Base-by-base conservation (phyloP, 2,329 filamentous ascomycete species). In the Lojkania enalia region DNA sequence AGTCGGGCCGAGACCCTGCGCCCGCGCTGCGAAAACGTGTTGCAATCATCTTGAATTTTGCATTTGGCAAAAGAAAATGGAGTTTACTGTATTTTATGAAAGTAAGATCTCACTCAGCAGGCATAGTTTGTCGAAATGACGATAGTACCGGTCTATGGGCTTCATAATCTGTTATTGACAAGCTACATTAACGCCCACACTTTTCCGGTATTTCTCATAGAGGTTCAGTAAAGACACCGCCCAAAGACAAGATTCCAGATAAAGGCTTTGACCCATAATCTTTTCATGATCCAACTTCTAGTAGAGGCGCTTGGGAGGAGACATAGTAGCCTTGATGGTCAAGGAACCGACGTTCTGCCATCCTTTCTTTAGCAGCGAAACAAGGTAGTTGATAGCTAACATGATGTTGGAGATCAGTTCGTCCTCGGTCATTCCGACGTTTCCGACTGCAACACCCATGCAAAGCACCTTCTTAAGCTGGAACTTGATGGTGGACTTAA, bases 401-500 rank as follows among this genome's bases (percentile, higher is more conserved):
- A 99, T 99, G 80, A 97, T 91, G 87, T 99, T 99, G 74, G 84
- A 88, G 65, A 99, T 86, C 64, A 99, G 81, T 83, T 96, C 89
- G 72, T 99, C 94, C 80, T 90, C 81, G 60, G 83, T 87, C 94
- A 99, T 99, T 70, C 86, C 90, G 69, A 99, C 94, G 79, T 99
- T 96, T 74, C 94, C 94, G 72, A 99, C 89, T 67, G 94, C 94
- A 74, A 97, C 92, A 87, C 92, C 94, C 85, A 99, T 91, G 85
- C 94, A 99, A 67, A 99, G 85, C 76, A 99, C 94, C 89, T 99
- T 99, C 90, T 99, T 99, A 72, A 99, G 84, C 85, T 99, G 67
- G 88, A 99, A 99, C 87, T 99, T 99, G 87, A 99, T 97, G 78
- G 94, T 99, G 69, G 90, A 96, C 88, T 96, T 97, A 85, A 99